Evolutionary conservation across 2,329 filamentous ascomycete genomes (phyloP), one percentile per base, ranked within the genome.

Genomic region (Dactylellina sp.): DNA sequence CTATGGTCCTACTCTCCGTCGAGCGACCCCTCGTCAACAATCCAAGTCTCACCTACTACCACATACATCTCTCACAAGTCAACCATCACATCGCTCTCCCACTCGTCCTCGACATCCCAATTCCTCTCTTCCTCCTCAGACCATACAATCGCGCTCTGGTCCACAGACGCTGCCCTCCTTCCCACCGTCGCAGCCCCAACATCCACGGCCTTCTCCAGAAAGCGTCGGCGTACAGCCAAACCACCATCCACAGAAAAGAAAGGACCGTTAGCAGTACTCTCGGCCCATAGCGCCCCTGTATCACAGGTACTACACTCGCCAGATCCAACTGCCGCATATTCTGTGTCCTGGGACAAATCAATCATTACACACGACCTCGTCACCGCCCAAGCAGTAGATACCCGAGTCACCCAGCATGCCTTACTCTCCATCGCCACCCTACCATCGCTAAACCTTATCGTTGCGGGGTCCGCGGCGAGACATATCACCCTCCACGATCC

Each of bases 401-500:
- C 91, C 2, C 86, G 95, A 65, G 91, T 91, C 0, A 95, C 93
- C 0, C 88, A 91, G 65, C 91, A 97, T 81, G 88, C 93, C 0
- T 86, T 99, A 6, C 86, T 96, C 74, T 93, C 89, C 28, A 85
- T 97, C 5, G 86, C 88, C 76, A 89, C 93, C 4, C 84, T 99
- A 12, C 87, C 88, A 1, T 85, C 88, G 1, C 83, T 89, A 25
- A 82, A 86, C 79, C 82, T 90, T 76, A 82, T 90, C 35, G 88
- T 88, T 12, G 75, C 75, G 5, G 63, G 79, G 75, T 75, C 79
- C 65, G 75, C 84, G 78, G 61, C 82, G 88, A 20, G 95, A 93
- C 71, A 96, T 92, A 91, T 99, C 80, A 94, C 92, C 0, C 86
- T 99, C n/a, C 87, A 98, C 77, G 95, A 99, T 81, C 94, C 94